Conservation (phyloP, 352 stramenopile species). For the Globisporangium nodosum region DNA sequence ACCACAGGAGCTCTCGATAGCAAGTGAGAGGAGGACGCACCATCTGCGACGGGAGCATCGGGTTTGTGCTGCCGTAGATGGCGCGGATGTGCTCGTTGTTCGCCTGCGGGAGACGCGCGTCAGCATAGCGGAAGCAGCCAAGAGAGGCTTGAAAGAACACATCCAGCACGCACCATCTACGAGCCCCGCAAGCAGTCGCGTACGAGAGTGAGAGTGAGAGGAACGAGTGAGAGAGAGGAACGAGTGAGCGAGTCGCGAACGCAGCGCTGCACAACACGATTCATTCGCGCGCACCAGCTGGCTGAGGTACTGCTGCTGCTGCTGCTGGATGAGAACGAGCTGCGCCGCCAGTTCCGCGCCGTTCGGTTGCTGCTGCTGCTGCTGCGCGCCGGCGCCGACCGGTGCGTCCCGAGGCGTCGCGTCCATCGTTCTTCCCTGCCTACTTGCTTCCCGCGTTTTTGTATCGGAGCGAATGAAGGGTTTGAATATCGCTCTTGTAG, state of each 20-base stretch:
- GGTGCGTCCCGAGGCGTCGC: constrained; percentile 6
- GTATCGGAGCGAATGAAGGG: too few relatives aligned
- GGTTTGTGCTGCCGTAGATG: constrained; percentile 74
- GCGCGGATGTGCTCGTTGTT: constrained; percentile 79
- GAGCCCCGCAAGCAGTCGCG: background rate
- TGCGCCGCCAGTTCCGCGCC: constrained; percentile 35
- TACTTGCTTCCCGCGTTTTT: too few relatives aligned
- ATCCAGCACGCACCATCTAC: constrained; percentile 6
- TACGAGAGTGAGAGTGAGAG: background rate
- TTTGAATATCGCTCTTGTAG: background rate
- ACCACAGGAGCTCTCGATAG: constrained; percentile 1
- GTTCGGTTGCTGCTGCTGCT: constrained; percentile 16
- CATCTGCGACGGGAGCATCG: constrained; percentile 83
- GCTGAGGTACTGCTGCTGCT: constrained; percentile 55
- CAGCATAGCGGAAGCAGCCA: too few relatives aligned
- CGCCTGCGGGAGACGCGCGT: constrained; percentile 19
- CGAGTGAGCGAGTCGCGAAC: too few relatives aligned
- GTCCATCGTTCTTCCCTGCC: background rate
- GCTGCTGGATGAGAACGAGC: constrained; percentile 51
- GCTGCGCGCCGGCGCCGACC: constrained; percentile 5
- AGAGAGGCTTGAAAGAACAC: background rate
- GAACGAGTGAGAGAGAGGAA: background rate
- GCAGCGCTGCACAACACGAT: too few relatives aligned
- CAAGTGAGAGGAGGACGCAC: constrained; percentile 20
- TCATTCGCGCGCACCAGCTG: constrained; percentile 23